Conservation (phyloP, 1,284 basidiomycete genomes). For the Ceratorhiza oryzae-sativae region DNA sequence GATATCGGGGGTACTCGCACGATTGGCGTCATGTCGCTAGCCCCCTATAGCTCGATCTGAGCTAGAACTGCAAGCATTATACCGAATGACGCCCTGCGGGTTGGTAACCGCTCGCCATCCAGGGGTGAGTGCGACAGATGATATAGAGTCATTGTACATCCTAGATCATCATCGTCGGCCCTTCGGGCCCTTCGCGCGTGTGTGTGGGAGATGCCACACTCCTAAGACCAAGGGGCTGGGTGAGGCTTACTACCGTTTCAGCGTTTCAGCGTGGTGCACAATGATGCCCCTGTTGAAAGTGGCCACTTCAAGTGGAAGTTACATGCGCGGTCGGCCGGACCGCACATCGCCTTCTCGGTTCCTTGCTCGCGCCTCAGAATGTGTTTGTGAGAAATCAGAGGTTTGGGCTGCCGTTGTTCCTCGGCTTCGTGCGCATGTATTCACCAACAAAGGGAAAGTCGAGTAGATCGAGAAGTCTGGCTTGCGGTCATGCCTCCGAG, state of each 20-base stretch:
- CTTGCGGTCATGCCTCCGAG: background rate
- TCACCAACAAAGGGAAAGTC: background rate
- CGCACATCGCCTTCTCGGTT: conserved; percentile 2
- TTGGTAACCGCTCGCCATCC: background rate
- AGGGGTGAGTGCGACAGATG: background rate
- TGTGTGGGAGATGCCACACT: background rate
- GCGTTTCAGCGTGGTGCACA: background rate
- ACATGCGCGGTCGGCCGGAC: background rate
- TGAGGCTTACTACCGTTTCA: background rate
- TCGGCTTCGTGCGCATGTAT: too few species aligned
- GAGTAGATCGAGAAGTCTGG: background rate
- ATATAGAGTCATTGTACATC: background rate
- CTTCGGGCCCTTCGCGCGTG: background rate
- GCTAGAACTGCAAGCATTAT: conserved; percentile 8
- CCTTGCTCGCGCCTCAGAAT: conserved; percentile 17
- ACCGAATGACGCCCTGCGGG: background rate
- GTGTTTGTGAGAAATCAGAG: background rate
- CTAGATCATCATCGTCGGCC: conserved; percentile 1
- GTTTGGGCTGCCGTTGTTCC: too few species aligned
- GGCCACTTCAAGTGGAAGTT: background rate
- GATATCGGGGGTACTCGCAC: conserved; percentile 2
- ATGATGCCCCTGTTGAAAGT: conserved; percentile 19
- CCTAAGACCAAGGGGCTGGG: background rate
- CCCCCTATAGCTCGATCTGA: conserved; percentile 25
- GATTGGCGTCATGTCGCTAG: conserved; percentile 27